phyloP scores from a whole-genome alignment of 192 early-diverging fungal genomes.

The Borealophlyctis nickersoniae region DNA sequence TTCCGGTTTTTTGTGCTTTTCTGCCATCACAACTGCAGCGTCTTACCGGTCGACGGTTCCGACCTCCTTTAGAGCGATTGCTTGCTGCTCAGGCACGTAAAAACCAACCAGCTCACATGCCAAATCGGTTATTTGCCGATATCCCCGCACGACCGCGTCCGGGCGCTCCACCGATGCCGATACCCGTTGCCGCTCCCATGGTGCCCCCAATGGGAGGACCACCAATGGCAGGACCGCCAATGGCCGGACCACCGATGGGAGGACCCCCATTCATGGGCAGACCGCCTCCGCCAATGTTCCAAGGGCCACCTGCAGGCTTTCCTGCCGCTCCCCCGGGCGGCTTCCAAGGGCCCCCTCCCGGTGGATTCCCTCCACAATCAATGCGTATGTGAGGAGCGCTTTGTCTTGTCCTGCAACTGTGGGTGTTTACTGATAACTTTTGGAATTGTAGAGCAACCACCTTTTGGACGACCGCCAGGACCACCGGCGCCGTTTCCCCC shows the following conservation, averaged over 20 bases:
- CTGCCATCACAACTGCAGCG: neutral
- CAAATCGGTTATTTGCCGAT: conserved; percentile 72
- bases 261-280: conserved; percentile 11
- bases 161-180: conserved; percentile 13
- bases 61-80: conserved; percentile 66
- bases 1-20: conserved; percentile 2
- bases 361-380: conserved; percentile 11
- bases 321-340: conserved; percentile 12
- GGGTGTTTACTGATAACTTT: neutral
- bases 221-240: conserved; percentile 4
- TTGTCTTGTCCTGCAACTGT: neutral
- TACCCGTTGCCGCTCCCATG: conserved; percentile 14
- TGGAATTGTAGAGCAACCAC: conserved; percentile 5
- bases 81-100: conserved; percentile 86
- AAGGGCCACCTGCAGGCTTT: neutral
- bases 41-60: neutral
- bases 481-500: neutral
- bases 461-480: neutral
- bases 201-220: neutral
- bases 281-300: conserved; percentile 1
- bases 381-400: conserved; percentile 21
- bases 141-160: conserved; percentile 33
- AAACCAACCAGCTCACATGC: conserved; percentile 60
- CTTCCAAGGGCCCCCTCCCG: conserved; percentile 4
- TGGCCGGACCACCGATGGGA: conserved; percentile 22